Evolutionary conservation across 768 basidiomycete genomes (phyloP), one percentile per base, ranked within the genome.

Genomic region (Rhodotorula diobovata): DNA sequence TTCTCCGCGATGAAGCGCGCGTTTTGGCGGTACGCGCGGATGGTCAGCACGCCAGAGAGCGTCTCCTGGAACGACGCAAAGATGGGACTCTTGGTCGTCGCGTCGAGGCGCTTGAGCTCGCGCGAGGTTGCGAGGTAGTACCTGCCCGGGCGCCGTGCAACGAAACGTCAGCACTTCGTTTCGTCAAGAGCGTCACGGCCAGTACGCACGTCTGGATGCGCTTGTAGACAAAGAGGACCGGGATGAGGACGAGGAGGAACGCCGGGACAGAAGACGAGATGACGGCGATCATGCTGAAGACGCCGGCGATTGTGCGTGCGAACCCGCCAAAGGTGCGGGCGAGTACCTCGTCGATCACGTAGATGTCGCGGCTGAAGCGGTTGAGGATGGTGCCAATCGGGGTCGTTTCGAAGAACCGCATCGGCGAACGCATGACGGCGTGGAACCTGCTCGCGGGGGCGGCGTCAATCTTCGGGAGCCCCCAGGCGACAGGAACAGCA

Each of bases 381-480:
- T 96, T 97, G 62, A 97, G 79, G 64, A 94, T 89, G 16, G 92
- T 85, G 74, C 92, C 92, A 25, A 86, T 88, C 3, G 93, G 94
- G 0, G 93, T 96, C 64, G 84, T 81, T 80, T 96, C 94, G 79
- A 96, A 98, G 83, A 91, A 97, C 75, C 86, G 57, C 76, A 78
- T 76, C 8, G 77, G 77, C 0, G 91, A 89, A 35, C 85, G 85
- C 83, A 98, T 87, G 45, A 98, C 84, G 6, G 91, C 85, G 58
- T 85, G 77, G 76, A 92, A 81, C 74, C 72, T 76, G 59, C 54
- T 34, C 14, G 34, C 41, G 65, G 59, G 61, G 70, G 60, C 11
- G 18, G n/a, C 30, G 53, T 34, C 20, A 64, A 41, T 41, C 9
- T 15, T 41, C 39, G 39, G 25, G n/a, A n/a, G 20, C 20, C 5